Evolutionary conservation across 176 grass and related monocot species (phyloP).

Genomic region (Areca catechu): DNA sequence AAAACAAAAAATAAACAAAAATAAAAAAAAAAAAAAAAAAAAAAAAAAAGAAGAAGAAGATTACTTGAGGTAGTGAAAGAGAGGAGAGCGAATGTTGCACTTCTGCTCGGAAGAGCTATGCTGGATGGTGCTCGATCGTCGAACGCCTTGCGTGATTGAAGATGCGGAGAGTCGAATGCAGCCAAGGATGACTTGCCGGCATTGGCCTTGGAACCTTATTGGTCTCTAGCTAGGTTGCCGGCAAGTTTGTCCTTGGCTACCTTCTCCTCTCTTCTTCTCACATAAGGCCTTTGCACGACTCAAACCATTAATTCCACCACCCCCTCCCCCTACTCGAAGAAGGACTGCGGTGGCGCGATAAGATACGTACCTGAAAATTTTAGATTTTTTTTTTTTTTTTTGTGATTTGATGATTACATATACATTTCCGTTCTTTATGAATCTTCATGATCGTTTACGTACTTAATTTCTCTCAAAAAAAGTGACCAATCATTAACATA

Average conservation of each 20-base stretch:
- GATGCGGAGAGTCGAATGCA: constrained; percentile 13
- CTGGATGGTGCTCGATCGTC: background rate
- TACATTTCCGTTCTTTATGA: too few species aligned
- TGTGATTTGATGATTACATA: too few species aligned
- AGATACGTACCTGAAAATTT: too few species aligned
- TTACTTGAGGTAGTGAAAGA: background rate
- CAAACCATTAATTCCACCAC: too few species aligned
- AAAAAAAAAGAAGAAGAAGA: background rate
- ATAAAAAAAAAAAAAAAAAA: too few species aligned
- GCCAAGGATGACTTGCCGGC: constrained; percentile 25
- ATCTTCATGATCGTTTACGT: too few species aligned
- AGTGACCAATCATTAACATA: too few species aligned
- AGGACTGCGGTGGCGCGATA: too few species aligned
- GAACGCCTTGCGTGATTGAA: constrained; percentile 7
- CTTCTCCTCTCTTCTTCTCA: constrained; percentile 17
- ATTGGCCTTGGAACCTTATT: background rate
- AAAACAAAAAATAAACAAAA: background rate
- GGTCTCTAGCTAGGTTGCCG: too few species aligned
- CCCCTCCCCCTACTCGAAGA: too few species aligned
- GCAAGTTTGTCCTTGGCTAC: constrained; percentile 26
- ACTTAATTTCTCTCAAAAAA: too few species aligned
- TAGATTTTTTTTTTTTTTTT: too few species aligned
- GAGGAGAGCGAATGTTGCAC: background rate
- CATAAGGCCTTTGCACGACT: constrained; percentile 6
- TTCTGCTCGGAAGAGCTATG: background rate